Base-by-base conservation (phyloP, 352 stramenopile species). In the Phytopythium cucurbitacearum region DNA sequence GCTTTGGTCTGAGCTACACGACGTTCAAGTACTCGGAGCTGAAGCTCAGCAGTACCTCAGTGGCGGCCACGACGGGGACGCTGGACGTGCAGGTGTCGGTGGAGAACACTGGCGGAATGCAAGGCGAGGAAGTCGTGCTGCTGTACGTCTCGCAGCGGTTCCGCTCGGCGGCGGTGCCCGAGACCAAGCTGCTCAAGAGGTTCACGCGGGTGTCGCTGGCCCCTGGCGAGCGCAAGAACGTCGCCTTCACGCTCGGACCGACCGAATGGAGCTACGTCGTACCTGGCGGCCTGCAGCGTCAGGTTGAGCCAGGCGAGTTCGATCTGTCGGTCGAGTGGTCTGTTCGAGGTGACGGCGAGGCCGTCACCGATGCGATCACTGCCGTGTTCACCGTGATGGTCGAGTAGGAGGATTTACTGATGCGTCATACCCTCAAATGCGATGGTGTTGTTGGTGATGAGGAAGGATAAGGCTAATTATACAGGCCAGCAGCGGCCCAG, bases 181-280 rank as follows among this genome's bases (percentile, higher is more conserved):
- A 91, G 55, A 68, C 68, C 48, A 93, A 92, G 54, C 54, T 91
- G 58, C 77, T 95, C 32, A 89, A 87, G 64, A 64, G 71, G 10
- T 91, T 93, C 56, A 50, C 70, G 40, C 93, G 92, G 67, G 57
- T 93, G 38, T 55, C 86, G 9, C 40, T 61, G 5, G 37, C 69
- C 0, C 53, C 60, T 5, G 67, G 67, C 5, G 53, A 67, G 11
- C 66, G 50, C 5, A 63, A 44, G 34, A n/a, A 53, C 0, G 77
- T 91, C 7, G 43, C 51, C 46, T 89, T 91, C 48, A 56, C 67
- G 21, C 55, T 93, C 3, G 58, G 41, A 1, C 42, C 44, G 0
- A 50, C 68, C 4, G 67, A 89, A 46, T 87, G 73, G 71, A 76
- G 78, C 48, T 87, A 76, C 49, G 87, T 76, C 53, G 47, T 65